Evolutionary conservation across 169 alveolate species (phyloP), one percentile per base, ranked within the genome.

Genomic region (Plasmodium billcollinsi): DNA sequence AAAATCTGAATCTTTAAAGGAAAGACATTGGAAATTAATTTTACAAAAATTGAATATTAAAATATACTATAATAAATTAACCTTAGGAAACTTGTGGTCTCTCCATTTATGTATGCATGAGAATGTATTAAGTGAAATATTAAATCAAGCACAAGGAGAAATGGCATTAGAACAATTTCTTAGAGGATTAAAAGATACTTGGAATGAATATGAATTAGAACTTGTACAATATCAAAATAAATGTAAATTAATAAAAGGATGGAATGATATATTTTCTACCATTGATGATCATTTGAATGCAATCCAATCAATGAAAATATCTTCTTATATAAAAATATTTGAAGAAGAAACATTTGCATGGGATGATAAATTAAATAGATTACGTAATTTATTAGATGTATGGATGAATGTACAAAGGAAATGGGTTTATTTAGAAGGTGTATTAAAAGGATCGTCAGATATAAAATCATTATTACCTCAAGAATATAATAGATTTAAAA

Each of bases 371-470:
- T 94, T 99, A 85, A 95, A 97, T 90, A 95, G 97, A 93, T 94
- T 98, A 45, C 95, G 99, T 73, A 94, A 95, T 11, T 93, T 97
- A 47, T 94, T 99, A 72, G 99, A 98, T 93, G 96, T 96, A 52
- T 98, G 99, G 99, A 97, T 98, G 94, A 99, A 99, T 74, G 99
- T 98, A 4, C 98, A 99, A 93, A 95, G 99, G 75, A 95, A 97
- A 88, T 99, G 99, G 99, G 99, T 99, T 29, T 99, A 99, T 90
- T 94, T 98, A 9, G 99, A 98, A 93, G 99, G 99, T 18, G 98
- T 99, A 54, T 98, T 99, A 94, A 96, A 97, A 70, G 99, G 99
- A 15, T 94, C 98, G 8, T 98, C 99, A 7, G 99, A 99, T 92
- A 98, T 98, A 33, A 98, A 97, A 92, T 96, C 96, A 83, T 94